These are phyloP conservation scores for Abelmoschus esculentus DNA, from an alignment of 345 rosid species.

Conservation along the genomic window DNA sequence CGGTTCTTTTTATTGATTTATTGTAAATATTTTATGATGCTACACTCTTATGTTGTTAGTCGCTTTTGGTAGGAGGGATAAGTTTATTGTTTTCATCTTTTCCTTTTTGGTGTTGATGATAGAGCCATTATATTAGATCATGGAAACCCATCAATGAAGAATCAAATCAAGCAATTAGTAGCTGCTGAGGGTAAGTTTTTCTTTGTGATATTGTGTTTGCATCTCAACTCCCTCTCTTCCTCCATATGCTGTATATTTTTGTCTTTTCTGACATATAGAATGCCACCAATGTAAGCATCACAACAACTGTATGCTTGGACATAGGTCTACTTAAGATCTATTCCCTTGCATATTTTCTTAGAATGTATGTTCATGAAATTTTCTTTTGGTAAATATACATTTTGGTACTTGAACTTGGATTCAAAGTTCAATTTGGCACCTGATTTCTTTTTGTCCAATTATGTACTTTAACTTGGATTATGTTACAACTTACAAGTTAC, in stretches of 20 bases:
- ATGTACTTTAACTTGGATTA: too few species aligned
- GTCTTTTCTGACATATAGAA: background rate
- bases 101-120: conserved; percentile 20
- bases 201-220: background rate
- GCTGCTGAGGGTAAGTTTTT: conserved; percentile 70
- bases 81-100: conserved; percentile 5
- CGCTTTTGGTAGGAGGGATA: background rate
- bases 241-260: background rate
- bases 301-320: background rate
- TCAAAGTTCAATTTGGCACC: too few species aligned
- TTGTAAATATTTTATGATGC: conserved; percentile 4
- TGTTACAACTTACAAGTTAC: too few species aligned
- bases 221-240: background rate
- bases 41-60: background rate
- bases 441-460: too few species aligned
- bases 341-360: background rate
- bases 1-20: background rate
- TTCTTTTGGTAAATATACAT: background rate
- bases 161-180: conserved; percentile 59
- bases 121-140: conserved; percentile 90
- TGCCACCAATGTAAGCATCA: background rate
- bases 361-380: background rate
- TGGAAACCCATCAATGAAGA: conserved; percentile 69
- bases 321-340: background rate
- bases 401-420: too few species aligned